Conservation (phyloP, 108 stramenopile genomes). For the Nannochloropsis gaditana region DNA sequence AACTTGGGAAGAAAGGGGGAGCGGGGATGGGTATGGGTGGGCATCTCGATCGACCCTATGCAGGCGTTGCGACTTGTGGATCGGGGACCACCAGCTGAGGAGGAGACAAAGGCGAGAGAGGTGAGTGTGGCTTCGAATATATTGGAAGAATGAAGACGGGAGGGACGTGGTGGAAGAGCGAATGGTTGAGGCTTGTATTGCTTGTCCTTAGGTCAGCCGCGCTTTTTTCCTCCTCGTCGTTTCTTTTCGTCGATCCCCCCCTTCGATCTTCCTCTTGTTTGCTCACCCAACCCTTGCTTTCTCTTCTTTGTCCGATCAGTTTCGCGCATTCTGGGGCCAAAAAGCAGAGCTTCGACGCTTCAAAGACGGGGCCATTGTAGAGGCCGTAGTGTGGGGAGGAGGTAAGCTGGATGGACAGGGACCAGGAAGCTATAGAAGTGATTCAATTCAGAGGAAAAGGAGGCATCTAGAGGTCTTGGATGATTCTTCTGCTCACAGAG, state of each 20-base stretch:
- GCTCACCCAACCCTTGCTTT: neutral
- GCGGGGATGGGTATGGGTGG: slow-evolving; percentile 1
- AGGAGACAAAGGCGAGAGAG: neutral
- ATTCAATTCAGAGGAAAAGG: too few relatives aligned
- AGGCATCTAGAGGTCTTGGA: neutral
- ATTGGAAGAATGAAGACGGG: neutral
- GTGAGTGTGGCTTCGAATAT: neutral
- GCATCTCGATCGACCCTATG: neutral
- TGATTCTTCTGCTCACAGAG: neutral
- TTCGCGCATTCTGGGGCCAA: slow-evolving; percentile 30
- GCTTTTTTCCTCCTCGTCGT: neutral
- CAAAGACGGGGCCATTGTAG: slow-evolving; percentile 36
- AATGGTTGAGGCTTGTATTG: neutral
- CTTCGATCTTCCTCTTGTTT: neutral
- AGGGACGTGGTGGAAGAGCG: neutral
- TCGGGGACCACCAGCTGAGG: neutral
- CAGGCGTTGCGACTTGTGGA: neutral
- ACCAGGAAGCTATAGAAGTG: neutral
- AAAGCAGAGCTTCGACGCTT: slow-evolving; percentile 35
- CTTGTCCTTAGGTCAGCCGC: neutral
- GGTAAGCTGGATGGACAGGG: neutral
- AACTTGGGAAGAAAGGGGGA: neutral
- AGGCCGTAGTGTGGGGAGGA: slow-evolving; percentile 29
- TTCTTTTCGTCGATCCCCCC: neutral
- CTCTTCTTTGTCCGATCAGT: neutral